These are phyloP conservation scores for Globisporangium splendens DNA, from an alignment of 352 stramenopile species.

Conservation along the genomic window DNA sequence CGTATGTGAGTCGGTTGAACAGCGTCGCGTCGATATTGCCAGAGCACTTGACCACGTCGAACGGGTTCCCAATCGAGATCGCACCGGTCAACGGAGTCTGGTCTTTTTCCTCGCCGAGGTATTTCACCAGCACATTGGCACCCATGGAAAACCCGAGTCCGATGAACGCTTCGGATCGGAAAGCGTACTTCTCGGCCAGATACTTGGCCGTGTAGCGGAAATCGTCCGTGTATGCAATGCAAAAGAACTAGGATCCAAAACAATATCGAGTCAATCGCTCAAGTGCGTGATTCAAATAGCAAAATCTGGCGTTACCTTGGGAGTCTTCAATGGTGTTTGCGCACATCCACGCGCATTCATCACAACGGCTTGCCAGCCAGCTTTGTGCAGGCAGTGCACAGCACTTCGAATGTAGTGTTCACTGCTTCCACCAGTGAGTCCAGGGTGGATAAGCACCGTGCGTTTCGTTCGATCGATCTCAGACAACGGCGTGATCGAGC, in stretches of 20 bases:
- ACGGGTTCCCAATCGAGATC: slow-evolving; percentile 73
- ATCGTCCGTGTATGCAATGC: slow-evolving; percentile 46
- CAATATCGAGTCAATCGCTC: not conserved
- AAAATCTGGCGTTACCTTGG: not conserved
- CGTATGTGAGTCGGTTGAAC: slow-evolving; percentile 65
- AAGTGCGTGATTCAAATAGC: not conserved
- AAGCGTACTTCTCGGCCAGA: slow-evolving; percentile 42
- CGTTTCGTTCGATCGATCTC: slow-evolving; percentile 28
- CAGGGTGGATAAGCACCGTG: slow-evolving; percentile 60
- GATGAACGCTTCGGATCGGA: slow-evolving; percentile 39
- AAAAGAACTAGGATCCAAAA: slow-evolving; percentile 30
- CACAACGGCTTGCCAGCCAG: slow-evolving; percentile 43
- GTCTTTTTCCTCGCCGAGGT: slow-evolving; percentile 58
- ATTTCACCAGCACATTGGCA: slow-evolving; percentile 79
- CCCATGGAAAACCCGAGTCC: slow-evolving; percentile 74
- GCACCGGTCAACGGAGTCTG: slow-evolving; percentile 38
- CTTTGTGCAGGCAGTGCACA: slow-evolving; percentile 23
- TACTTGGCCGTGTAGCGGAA: slow-evolving; percentile 39
- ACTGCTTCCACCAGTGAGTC: slow-evolving; percentile 57
- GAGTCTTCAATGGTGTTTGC: slow-evolving; percentile 30
- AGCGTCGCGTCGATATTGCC: slow-evolving; percentile 40
- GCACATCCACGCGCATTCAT: slow-evolving; percentile 44
- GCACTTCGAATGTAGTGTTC: slow-evolving; percentile 74
- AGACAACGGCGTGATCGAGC: slow-evolving; percentile 12
- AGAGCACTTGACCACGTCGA: slow-evolving; percentile 55